Conservation (phyloP, 176 grass and related monocot species). For the Aegilops speltoides region DNA sequence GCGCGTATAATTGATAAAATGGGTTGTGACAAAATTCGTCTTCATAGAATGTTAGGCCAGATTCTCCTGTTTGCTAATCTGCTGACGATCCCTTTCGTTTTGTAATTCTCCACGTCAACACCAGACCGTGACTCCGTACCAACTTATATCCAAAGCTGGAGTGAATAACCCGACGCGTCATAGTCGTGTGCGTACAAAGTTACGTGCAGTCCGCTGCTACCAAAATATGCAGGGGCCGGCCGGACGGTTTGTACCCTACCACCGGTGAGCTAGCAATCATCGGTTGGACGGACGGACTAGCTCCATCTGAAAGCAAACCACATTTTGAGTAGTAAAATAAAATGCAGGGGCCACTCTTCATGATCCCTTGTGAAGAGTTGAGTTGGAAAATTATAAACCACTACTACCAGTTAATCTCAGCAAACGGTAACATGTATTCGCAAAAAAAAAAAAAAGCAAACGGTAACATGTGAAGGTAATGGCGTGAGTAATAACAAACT, state of each 20-base stretch:
- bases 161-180: neutral
- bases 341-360: neutral
- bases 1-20: neutral
- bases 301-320: neutral
- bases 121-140: neutral
- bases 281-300: neutral
- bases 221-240: neutral
- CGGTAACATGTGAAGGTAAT: neutral
- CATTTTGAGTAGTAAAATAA: too few relatives aligned
- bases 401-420: neutral
- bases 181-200: too few relatives aligned
- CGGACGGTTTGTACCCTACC: neutral
- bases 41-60: neutral
- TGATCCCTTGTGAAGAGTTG: neutral
- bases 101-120: neutral
- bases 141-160: neutral
- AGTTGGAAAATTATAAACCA: neutral
- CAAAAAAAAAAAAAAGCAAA: neutral
- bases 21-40: neutral
- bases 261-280: neutral
- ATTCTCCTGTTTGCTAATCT: slow-evolving; percentile 2
- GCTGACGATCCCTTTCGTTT: neutral
- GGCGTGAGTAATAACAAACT: too few relatives aligned
- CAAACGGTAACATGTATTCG: neutral
- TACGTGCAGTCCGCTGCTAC: neutral